Percentiles rank a stretch among this genome's conserved stretches.
These are phyloP conservation scores for Globisporangium cederbergense DNA, from an alignment of 352 stramenopile genomes.

Conservation along the genomic window DNA sequence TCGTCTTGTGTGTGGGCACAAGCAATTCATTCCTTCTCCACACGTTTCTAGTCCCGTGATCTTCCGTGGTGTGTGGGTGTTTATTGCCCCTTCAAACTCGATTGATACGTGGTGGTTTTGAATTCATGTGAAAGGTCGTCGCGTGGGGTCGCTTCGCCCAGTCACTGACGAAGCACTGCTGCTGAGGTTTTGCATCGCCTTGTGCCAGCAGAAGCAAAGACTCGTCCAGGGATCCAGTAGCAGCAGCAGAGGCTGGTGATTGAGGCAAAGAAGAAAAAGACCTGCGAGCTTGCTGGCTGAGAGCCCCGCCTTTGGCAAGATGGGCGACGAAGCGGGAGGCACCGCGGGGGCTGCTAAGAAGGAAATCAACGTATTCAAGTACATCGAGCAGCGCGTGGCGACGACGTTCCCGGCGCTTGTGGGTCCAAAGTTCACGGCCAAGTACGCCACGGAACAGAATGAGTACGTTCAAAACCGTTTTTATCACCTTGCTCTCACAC, in stretches of 20 bases:
- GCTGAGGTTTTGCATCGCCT: neutral
- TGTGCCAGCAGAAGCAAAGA: slow-evolving; percentile 7
- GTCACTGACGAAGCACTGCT: slow-evolving; percentile 1
- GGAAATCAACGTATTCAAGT: slow-evolving; percentile 74
- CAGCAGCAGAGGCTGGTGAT: neutral
- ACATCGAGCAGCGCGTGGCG: slow-evolving; percentile 76
- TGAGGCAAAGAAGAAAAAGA: neutral
- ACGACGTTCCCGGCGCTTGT: slow-evolving; percentile 56
- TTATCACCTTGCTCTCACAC: neutral
- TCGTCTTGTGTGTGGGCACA: neutral
- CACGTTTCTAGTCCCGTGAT: neutral
- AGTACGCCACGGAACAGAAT: slow-evolving; percentile 81
- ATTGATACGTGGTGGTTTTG: slow-evolving; percentile 4
- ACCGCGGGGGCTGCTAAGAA: slow-evolving; percentile 35
- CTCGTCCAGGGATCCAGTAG: neutral
- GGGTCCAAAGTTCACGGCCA: slow-evolving; percentile 76
- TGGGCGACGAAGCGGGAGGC: slow-evolving; percentile 47
- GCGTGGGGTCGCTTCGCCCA: neutral
- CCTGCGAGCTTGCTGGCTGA: slow-evolving; percentile 10
- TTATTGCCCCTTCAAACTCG: neutral
- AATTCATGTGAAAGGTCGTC: slow-evolving; percentile 2
- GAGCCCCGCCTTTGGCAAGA: slow-evolving; percentile 14
- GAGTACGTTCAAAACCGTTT: slow-evolving; percentile 37
- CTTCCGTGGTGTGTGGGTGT: no score
- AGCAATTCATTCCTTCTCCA: neutral